Base-by-base conservation (phyloP, 2,329 filamentous ascomycete genomes). In the Hymenoscyphus infarciens region DNA sequence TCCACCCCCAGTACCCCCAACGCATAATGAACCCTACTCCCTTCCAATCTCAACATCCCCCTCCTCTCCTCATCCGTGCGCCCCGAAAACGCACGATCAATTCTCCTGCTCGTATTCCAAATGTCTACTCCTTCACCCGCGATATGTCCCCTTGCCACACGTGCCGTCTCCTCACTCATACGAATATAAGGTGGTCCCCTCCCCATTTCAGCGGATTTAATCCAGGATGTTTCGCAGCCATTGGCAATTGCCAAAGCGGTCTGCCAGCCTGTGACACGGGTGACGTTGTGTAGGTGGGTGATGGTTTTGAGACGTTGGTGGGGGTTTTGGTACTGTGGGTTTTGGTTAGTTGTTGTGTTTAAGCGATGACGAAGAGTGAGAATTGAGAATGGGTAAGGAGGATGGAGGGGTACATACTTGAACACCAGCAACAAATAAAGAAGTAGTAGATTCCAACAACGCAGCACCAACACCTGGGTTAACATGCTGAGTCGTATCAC, bases 141-240 rank as follows among this genome's bases (percentile, higher is more conserved):
- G 4, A 27, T 4, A 3, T 38, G 16, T 1, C n/a, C 31, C 5
- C 29, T 42, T 3, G 27, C 10, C 68, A 3, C 74, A 56, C 29
- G 39, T 22, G 8, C 54, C 72, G n/a, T 78, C 73, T 66, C 78
- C 77, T 60, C 72, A 72, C 8, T 77, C 80, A 29, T 83, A 15
- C 35, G 79, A 58, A 78, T 75, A 73, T 96, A 97, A 0, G 86
- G 86, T 3, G 92, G 92, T 0, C 92, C 94, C 55, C 86, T 83
- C 0, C 90, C 90, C 69, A 89, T 80, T 65, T 87, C 83, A 3
- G 85, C 89, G 0, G 89, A 87, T 72, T 88, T 90, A 63, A 84
- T 82, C 95, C 95, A 99, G 0, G 87, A 83, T 2, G 87, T 88
- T 75, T 98, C 93, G 74, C 92, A 96, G 1, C 92, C 92, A 57